Evolutionary conservation across 345 rosid genomes (phyloP).

Genomic region (Eucalyptus curtisii): DNA sequence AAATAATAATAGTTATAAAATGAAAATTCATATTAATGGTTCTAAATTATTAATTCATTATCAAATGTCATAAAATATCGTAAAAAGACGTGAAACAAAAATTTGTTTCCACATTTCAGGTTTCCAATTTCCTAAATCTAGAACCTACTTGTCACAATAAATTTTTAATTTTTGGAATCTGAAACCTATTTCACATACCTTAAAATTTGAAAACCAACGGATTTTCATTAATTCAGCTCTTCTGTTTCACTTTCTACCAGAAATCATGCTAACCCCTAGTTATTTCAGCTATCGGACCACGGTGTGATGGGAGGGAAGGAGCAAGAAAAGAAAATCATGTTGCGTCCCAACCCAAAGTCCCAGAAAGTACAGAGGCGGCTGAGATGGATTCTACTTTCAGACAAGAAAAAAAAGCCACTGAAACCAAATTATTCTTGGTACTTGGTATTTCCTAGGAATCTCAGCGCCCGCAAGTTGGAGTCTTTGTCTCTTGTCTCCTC

Average conservation of each 20-base stretch:
- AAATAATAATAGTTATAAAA: too few relatives aligned
- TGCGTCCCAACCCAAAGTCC: neutral
- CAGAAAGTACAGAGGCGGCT: neutral
- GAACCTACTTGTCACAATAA: accelerated
- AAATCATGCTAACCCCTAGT: too few relatives aligned
- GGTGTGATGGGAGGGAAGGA: neutral
- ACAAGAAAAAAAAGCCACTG: neutral
- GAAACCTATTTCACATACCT: accelerated
- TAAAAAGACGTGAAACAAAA: accelerated
- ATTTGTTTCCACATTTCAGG: too few relatives aligned
- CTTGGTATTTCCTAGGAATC: neutral
- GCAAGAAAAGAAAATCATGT: neutral
- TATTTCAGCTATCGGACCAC: neutral
- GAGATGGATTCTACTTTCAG: neutral
- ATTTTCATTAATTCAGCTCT: too few relatives aligned
- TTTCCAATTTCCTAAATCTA: too few relatives aligned
- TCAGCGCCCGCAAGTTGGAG: neutral
- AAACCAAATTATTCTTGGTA: neutral
- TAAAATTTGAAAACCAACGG: accelerated
- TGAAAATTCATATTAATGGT: too few relatives aligned
- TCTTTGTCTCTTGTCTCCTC: neutral
- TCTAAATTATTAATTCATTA: too few relatives aligned
- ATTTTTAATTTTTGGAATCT: too few relatives aligned
- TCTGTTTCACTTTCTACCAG: accelerated
- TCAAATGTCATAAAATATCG: too few relatives aligned